Base-by-base conservation (phyloP, 2,329 filamentous ascomycete genomes). In the Penicillium sp. region DNA sequence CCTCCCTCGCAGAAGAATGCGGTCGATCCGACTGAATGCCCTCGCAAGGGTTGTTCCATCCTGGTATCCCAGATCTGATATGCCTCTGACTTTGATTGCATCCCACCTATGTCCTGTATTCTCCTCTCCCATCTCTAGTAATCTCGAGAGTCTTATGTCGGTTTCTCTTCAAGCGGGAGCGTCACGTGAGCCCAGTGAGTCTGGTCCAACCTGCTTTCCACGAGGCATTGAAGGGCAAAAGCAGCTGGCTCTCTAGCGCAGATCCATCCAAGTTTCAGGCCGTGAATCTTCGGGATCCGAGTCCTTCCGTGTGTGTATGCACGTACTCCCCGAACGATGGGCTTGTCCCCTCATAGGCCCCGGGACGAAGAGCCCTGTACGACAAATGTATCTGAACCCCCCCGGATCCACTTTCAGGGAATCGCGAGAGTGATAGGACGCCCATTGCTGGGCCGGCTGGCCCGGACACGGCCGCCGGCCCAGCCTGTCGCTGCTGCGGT, bases 321-420 rank as follows among this genome's bases (percentile, higher is more conserved):
- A 36, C 36, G 28, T 26, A 38, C 33, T 41, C 38, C 41, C 41
- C 36, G 36, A 48, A 59, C 51, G 41, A 45, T 39, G 47, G 41
- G 39, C 57, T 5, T 44, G 29, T 34, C 42, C 23, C 56, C 49
- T 63, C 47, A 60, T 63, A 61, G 60, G 60, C 38, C 38, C 49
- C 55, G 59, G 59, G 26, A 59, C n/a, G 29, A 12, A 47, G 47
- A 53, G 49, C 51, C 59, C 56, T 59, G 56, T 61, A 59, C 54
- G 33, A 51, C 47, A 46, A 38, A 47, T 46, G 57, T 59, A 56
- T 59, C 56, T 53, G 43, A 50, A 23, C 38, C 42, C 44, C 18
- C 44, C 33, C 45, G 21, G 54, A 52, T 55, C 54, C 58, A 61
- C 53, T 41, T 18, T 24, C 23, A 18, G 39, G 28, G 16, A 42